A percentile compares a stretch with the other conserved stretches of the same genome.
Conservation (phyloP, 2,329 filamentous ascomycete species). For the Furcasterigmium furcatum region DNA sequence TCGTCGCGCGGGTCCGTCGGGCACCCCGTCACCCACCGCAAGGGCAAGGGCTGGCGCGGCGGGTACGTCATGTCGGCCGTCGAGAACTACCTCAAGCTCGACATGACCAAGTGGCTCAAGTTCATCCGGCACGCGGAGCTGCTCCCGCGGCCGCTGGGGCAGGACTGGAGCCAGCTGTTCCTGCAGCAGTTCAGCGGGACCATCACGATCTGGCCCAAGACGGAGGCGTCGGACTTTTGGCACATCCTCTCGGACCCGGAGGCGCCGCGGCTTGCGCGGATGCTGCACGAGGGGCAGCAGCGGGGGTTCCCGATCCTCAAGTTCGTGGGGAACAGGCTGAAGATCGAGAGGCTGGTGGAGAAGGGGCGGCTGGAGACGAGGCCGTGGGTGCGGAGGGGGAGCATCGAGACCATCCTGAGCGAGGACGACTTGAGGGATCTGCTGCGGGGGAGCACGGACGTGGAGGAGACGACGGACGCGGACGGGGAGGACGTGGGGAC, state of each 20-base stretch:
- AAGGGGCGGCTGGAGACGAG: constrained; percentile 53
- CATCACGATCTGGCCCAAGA: constrained; percentile 94
- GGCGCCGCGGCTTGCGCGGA: constrained; percentile 70
- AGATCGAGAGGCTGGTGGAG: constrained; percentile 71
- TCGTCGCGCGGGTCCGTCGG: constrained; percentile 89
- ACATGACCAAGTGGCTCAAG: constrained; percentile 96
- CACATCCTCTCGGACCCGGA: constrained; percentile 85
- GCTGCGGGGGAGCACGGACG: constrained; percentile 21
- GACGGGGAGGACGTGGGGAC: constrained; percentile 16
- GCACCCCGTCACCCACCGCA: constrained; percentile 88
- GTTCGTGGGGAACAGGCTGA: constrained; percentile 84
- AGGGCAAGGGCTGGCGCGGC: constrained; percentile 91
- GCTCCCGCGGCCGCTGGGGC: constrained; percentile 82
- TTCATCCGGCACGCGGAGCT: constrained; percentile 91
- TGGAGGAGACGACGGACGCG: constrained; percentile 15
- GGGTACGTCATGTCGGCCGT: constrained; percentile 89
- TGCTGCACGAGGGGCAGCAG: constrained; percentile 89
- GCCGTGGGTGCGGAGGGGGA: constrained; percentile 42
- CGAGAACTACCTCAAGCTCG: constrained; percentile 94
- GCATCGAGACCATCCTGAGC: constrained; percentile 58
- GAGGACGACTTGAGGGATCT: constrained; percentile 56
- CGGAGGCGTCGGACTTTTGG: constrained; percentile 73
- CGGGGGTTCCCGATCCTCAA: constrained; percentile 88
- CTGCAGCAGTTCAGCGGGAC: constrained; percentile 92
- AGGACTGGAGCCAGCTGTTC: constrained; percentile 97